Conservation (phyloP, 2,329 filamentous ascomycete genomes). For the Talaromyces sp. region DNA sequence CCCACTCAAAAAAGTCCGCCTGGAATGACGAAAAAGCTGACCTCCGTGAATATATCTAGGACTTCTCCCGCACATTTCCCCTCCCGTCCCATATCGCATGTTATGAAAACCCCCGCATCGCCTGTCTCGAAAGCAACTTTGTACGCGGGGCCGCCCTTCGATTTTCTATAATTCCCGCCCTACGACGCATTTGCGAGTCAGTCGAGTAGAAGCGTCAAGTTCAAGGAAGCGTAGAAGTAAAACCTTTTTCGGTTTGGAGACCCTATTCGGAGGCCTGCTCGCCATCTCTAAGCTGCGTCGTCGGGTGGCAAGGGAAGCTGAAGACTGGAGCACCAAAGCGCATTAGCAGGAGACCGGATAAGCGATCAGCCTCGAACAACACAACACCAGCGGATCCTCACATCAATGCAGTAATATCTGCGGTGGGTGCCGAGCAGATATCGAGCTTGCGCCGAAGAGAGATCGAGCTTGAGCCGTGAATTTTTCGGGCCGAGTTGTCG, state of each 20-base stretch:
- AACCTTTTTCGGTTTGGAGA: conserved; percentile 11
- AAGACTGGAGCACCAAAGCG: background rate
- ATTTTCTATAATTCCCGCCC: conserved; percentile 30
- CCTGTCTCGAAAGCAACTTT: conserved; percentile 38
- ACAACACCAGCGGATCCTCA: too few species aligned
- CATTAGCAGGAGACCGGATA: background rate
- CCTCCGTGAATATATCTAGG: conserved; percentile 53
- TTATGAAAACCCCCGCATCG: conserved; percentile 59
- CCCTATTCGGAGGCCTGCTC: background rate
- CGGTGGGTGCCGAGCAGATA: too few species aligned
- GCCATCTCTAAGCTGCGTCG: background rate
- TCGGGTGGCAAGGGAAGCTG: background rate
- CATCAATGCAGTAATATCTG: too few species aligned
- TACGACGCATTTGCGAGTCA: conserved; percentile 10
- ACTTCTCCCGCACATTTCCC: conserved; percentile 55
- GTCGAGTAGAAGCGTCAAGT: background rate
- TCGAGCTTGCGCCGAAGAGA: too few species aligned
- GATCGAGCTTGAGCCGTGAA: too few species aligned
- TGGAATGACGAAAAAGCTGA: conserved; percentile 25
- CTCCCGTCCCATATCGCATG: conserved; percentile 58
- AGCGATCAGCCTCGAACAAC: too few species aligned
- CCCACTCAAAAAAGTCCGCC: background rate
- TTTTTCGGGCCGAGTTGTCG: too few species aligned
- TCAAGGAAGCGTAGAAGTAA: background rate
- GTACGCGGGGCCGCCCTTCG: conserved; percentile 18